These are phyloP conservation scores for Ricinus communis DNA, from an alignment of 345 rosid genomes.

Conservation along the genomic window DNA sequence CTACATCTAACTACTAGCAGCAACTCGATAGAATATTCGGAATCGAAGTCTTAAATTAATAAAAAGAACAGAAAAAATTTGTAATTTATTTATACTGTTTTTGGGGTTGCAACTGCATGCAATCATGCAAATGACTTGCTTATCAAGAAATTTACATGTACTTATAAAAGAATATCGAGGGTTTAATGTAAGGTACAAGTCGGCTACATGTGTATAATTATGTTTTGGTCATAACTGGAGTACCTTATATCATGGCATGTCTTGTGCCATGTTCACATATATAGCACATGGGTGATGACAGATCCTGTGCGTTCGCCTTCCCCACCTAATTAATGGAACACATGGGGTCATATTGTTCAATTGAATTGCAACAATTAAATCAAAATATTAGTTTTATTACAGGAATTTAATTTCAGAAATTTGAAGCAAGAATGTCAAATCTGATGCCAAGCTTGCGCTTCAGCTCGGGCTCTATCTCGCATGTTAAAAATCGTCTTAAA, in stretches of 20 bases:
- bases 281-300: conserved; percentile 56
- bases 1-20: neutral
- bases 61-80: too few species aligned
- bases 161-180: neutral
- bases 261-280: conserved; percentile 40
- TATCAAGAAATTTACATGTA: conserved; percentile 13
- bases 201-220: conserved; percentile 21
- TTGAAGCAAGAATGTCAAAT: too few species aligned
- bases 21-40: conserved; percentile 5
- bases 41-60: too few species aligned
- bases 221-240: conserved; percentile 19
- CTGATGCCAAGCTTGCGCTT: too few species aligned
- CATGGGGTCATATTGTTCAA: conserved; percentile 34
- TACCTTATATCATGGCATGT: conserved; percentile 43
- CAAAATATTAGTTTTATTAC: too few species aligned
- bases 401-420: too few species aligned
- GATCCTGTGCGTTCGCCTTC: conserved; percentile 11
- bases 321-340: conserved; percentile 21
- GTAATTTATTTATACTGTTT: neutral
- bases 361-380: neutral
- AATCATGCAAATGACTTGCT: conserved; percentile 17
- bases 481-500: too few species aligned
- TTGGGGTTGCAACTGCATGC: conserved; percentile 13
- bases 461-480: too few species aligned
- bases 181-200: conserved; percentile 14